Evolutionary conservation across 441 rosid species (phyloP).

Genomic region (Eruca vesicaria): DNA sequence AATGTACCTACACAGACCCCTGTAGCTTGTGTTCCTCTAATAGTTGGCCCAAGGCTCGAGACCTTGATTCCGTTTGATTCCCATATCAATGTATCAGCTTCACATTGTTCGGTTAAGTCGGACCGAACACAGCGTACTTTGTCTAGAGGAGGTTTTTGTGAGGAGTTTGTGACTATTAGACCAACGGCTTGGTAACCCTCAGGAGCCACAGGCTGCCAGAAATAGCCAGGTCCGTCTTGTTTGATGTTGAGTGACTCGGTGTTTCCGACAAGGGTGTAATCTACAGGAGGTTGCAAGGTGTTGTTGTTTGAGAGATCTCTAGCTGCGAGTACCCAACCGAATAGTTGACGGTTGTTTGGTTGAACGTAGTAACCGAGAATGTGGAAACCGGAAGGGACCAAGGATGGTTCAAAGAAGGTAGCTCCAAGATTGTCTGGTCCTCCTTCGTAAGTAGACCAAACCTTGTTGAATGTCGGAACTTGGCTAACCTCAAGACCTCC

Average conservation of each 20-base stretch:
- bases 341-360: constrained; percentile 57
- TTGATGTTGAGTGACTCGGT: constrained; percentile 58
- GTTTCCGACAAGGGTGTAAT: constrained; percentile 77
- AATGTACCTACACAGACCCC: constrained; percentile 67
- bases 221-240: constrained; percentile 57
- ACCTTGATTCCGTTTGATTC: constrained; percentile 45
- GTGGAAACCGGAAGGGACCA: constrained; percentile 54
- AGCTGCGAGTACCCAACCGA: constrained; percentile 54
- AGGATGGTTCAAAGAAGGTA: constrained; percentile 70
- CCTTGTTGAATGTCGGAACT: constrained; percentile 55
- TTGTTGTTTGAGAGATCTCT: constrained; percentile 24
- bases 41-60: constrained; percentile 45
- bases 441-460: constrained; percentile 68
- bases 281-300: constrained; percentile 51
- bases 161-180: constrained; percentile 52
- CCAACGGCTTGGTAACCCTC: constrained; percentile 73
- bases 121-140: constrained; percentile 70
- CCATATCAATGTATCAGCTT: constrained; percentile 63
- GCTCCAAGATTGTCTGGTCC: constrained; percentile 79
- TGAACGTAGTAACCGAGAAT: constrained; percentile 71
- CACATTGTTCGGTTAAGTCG: constrained; percentile 61
- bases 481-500: constrained; percentile 70
- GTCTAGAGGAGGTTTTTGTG: constrained; percentile 64
- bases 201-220: constrained; percentile 71
- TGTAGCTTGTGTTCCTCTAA: constrained; percentile 46